A percentile compares a stretch with the other conserved stretches of the same genome.
phyloP scores from a whole-genome alignment of 306 rosid species.

The Vigna mungo region DNA sequence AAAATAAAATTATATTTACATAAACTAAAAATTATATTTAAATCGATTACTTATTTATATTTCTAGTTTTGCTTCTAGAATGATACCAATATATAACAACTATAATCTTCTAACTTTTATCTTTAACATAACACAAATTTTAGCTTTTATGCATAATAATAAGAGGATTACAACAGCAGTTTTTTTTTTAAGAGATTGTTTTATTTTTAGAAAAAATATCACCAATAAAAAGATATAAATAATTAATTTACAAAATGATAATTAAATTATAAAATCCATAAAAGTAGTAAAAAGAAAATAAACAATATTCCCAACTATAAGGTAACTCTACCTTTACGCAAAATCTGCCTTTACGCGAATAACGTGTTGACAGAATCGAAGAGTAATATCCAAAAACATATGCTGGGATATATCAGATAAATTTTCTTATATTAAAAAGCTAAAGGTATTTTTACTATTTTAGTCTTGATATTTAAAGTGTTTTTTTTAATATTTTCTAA shows the following conservation, averaged over 20 bases:
- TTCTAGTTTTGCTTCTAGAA: no score
- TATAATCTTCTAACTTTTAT: no score
- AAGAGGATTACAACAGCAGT: no score
- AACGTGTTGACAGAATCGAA: not conserved
- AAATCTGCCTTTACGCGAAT: not conserved
- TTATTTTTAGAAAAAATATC: not conserved
- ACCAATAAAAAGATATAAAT: not conserved
- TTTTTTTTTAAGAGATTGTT: not conserved
- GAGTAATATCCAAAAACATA: not conserved
- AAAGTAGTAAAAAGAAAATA: not conserved
- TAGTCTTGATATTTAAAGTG: not conserved
- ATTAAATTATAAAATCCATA: not conserved
- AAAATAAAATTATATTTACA: no score
- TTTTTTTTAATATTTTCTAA: no score
- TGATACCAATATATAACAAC: no score
- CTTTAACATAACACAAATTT: no score
- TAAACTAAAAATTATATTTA: no score
- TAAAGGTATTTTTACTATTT: not conserved
- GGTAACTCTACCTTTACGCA: not conserved
- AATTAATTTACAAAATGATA: not conserved
- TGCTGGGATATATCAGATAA: not conserved
- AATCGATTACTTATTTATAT: no score
- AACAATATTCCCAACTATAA: not conserved
- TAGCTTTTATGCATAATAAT: no score
- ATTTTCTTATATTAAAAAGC: not conserved